Evolutionary conservation across 2,329 filamentous ascomycete genomes (phyloP).

Genomic region (Colletotrichum sp.): DNA sequence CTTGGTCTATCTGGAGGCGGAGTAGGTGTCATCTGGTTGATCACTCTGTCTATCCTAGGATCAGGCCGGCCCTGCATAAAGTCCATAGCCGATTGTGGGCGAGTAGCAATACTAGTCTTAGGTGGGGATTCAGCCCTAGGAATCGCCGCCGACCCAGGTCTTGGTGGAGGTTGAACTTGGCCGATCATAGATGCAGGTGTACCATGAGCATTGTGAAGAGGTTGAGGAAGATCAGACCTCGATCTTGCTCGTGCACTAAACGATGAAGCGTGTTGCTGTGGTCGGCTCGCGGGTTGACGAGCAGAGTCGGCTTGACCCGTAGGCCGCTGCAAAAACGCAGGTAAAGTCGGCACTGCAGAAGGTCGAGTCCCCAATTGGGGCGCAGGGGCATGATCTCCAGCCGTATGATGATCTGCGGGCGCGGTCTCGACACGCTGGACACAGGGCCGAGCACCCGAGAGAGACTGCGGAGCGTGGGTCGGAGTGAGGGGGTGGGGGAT

Average conservation of each 20-base stretch:
- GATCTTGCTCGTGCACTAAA: background rate
- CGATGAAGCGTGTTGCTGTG: background rate
- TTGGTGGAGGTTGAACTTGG: background rate
- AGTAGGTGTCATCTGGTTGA: background rate
- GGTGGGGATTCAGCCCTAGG: background rate
- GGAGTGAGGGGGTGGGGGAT: background rate
- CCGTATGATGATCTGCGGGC: background rate
- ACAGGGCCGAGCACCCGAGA: background rate
- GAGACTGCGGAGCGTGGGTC: background rate
- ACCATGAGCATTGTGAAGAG: background rate
- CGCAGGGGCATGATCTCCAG: background rate
- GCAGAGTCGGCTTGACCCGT: background rate
- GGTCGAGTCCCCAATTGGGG: rapidly evolving
- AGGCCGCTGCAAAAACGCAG: background rate
- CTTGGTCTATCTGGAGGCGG: background rate
- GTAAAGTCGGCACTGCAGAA: background rate
- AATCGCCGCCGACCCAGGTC: background rate
- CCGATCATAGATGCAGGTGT: background rate
- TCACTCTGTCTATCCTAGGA: background rate
- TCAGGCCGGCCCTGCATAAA: background rate
- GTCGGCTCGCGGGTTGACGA: background rate
- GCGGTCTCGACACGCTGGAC: slow-evolving; percentile 7
- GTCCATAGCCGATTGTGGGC: background rate
- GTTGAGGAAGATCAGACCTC: background rate
- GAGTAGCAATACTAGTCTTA: background rate